Evolutionary conservation across 306 rosid genomes (phyloP).

Genomic region (Quercus engelmannii): DNA sequence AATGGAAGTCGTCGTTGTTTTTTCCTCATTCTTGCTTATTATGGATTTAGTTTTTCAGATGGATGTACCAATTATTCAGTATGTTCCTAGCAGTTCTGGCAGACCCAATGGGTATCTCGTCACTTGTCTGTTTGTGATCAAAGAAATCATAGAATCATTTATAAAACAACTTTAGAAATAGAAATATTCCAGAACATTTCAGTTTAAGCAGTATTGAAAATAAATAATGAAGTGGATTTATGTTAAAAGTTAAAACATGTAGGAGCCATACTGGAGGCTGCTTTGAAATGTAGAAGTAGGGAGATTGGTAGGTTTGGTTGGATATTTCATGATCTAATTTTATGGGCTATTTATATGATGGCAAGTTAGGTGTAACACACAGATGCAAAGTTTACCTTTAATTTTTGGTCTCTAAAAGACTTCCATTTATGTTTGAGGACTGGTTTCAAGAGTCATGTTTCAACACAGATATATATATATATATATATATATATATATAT

Average conservation of each 20-base stretch:
- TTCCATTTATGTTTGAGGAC: neutral
- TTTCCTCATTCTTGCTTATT: neutral
- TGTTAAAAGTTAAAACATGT: neutral
- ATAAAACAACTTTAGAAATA: neutral
- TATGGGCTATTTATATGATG: neutral
- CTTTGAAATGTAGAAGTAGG: neutral
- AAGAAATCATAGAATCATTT: neutral
- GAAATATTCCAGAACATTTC: neutral
- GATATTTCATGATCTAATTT: neutral
- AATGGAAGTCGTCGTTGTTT: too few species aligned
- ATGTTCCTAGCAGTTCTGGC: neutral
- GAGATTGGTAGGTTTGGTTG: neutral
- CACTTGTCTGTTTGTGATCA: neutral
- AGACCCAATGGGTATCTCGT: neutral
- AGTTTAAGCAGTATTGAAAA: neutral
- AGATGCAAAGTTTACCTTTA: neutral
- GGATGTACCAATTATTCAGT: neutral
- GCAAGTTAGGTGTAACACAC: neutral
- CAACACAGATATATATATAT: neutral
- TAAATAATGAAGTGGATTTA: neutral
- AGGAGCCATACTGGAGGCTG: neutral
- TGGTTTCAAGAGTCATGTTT: neutral
- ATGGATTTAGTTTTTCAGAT: neutral
- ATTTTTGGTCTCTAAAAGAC: neutral
- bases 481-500: neutral